phyloP scores from a whole-genome alignment of 805 yeast species.

The Kodamaea leandrae region DNA sequence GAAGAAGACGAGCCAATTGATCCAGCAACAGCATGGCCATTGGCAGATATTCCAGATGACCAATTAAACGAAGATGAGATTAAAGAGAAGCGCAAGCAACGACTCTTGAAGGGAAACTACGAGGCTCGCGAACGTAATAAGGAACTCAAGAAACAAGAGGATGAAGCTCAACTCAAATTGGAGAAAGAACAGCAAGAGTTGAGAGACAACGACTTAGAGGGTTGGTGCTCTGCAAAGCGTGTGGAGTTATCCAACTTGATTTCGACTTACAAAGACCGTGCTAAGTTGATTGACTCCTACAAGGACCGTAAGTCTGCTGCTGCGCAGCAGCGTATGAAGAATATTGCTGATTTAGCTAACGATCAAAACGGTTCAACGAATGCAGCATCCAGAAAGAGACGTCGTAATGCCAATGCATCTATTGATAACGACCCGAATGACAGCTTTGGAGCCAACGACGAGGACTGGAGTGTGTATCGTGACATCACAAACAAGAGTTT shows the following conservation, averaged over 20 bases:
- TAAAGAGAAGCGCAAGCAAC: slow-evolving; percentile 84
- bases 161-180: slow-evolving; percentile 55
- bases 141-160: slow-evolving; percentile 70
- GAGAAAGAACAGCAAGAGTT: slow-evolving; percentile 69
- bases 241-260: slow-evolving; percentile 56
- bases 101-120: slow-evolving; percentile 75
- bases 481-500: slow-evolving; percentile 75
- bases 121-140: slow-evolving; percentile 86
- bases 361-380: slow-evolving; percentile 55
- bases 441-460: slow-evolving; percentile 92
- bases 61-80: slow-evolving; percentile 75
- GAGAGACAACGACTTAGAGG: slow-evolving; percentile 69
- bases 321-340: slow-evolving; percentile 90
- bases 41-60: slow-evolving; percentile 81
- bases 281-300: slow-evolving; percentile 70
- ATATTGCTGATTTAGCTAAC: slow-evolving; percentile 79
- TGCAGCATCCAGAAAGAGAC: slow-evolving; percentile 46
- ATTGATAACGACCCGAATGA: slow-evolving; percentile 91
- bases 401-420: slow-evolving; percentile 52
- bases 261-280: slow-evolving; percentile 61
- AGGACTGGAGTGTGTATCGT: slow-evolving; percentile 90
- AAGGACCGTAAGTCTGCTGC: slow-evolving; percentile 88
- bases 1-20: slow-evolving; percentile 37
- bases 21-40: slow-evolving; percentile 62
- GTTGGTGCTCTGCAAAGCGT: slow-evolving; percentile 78